Evolutionary conservation across 1,284 basidiomycete species (phyloP), one percentile per base, ranked within the genome.

Genomic region (Ustilago crameri): DNA sequence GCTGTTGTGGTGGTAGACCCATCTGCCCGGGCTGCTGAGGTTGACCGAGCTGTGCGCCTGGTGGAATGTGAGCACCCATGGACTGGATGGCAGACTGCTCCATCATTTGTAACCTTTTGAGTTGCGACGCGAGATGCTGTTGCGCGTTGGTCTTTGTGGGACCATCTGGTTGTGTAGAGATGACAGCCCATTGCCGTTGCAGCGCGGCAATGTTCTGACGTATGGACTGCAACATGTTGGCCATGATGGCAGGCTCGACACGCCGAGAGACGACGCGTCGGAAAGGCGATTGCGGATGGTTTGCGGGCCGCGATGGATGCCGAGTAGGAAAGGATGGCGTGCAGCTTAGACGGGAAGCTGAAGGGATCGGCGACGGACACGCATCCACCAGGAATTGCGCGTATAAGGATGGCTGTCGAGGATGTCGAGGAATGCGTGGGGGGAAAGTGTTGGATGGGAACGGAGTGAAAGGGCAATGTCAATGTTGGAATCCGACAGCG

Each of bases 141-240:
- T 76, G 72, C 9, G 74, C 71, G 12, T 64, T 69, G 23, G 65
- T 68, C 57, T 80, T 82, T 32, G 65, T 73, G 0, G 71, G 75
- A 1, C 75, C 63, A 47, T 82, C 78, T 0, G 73, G 78, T 53
- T 79, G 75, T 7, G 61, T 51, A 8, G 59, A 67, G n/a, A 79
- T 63, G 37, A 73, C 60, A 10, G 71, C 62, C 78, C 78, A 82
- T 46, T 82, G 80, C 12, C 75, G 68, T 42, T 82, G 79, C 3
- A 82, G 58, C 32, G 70, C 63, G 12, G 51, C 49, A 24, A 80
- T 79, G 48, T 75, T 76, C 57, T 32, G 53, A n/a, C 70, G 65
- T 61, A 74, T 74, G 52, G 70, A 74, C 58, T 74, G 70, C 5
- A 74, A 47, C 50, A 63, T 57, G 47, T 23, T 43, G 42, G 37